These are phyloP conservation scores for Tritrichomonas musculus DNA, from an alignment of 208 protist genomes.

Conservation along the genomic window DNA sequence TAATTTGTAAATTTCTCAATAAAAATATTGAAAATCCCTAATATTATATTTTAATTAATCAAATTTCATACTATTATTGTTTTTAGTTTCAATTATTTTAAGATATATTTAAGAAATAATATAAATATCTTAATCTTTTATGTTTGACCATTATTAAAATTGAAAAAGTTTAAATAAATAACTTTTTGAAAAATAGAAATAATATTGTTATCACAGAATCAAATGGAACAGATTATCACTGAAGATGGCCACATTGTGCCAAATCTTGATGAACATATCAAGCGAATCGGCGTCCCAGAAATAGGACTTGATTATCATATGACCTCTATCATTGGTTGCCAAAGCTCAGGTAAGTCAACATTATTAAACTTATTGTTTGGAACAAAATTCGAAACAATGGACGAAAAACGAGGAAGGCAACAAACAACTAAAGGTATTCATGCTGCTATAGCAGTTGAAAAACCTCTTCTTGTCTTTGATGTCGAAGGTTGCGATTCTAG, in stretches of 20 bases:
- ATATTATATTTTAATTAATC: too few species aligned
- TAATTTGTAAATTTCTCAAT: too few species aligned
- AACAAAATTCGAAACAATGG: constrained; percentile 41
- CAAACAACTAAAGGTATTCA: constrained; percentile 42
- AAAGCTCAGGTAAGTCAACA: constrained; percentile 37
- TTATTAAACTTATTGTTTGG: constrained; percentile 41
- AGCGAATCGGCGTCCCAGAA: background rate
- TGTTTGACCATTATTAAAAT: too few species aligned
- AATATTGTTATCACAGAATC: too few species aligned
- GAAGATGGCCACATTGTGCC: background rate
- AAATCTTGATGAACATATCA: background rate
- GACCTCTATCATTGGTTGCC: background rate
- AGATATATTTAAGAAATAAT: too few species aligned
- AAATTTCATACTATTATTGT: too few species aligned
- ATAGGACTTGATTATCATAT: constrained; percentile 2
- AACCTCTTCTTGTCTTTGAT: constrained; percentile 37
- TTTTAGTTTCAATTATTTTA: too few species aligned
- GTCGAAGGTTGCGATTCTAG: constrained; percentile 41
- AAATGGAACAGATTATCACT: constrained; percentile 31
- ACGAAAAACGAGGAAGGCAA: constrained; percentile 16
- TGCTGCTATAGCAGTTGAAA: background rate
- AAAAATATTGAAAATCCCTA: too few species aligned
- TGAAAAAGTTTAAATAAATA: too few species aligned
- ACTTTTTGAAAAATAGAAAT: too few species aligned
- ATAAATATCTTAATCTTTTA: too few species aligned